Percentiles rank a stretch among this genome's conserved stretches.
phyloP scores from a whole-genome alignment of 352 stramenopile genomes.

The Pythium brassicae region DNA sequence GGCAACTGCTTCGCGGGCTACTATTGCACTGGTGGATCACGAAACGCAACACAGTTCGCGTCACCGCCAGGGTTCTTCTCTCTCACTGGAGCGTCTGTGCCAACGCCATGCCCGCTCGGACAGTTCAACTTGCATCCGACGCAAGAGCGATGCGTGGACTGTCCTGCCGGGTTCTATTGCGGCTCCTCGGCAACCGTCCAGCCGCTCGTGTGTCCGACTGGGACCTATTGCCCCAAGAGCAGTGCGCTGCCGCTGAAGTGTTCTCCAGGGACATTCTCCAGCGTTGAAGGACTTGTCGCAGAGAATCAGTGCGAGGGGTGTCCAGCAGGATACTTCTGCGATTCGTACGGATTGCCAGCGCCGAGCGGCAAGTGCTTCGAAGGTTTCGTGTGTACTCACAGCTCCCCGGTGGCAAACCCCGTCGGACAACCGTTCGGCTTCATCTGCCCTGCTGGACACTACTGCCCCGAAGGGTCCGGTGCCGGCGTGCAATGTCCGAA shows the following conservation, averaged over 20 bases:
- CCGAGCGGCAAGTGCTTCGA: slow-evolving; percentile 58
- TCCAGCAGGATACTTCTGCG: slow-evolving; percentile 82
- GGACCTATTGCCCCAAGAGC: slow-evolving; percentile 61
- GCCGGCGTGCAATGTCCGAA: slow-evolving; percentile 49
- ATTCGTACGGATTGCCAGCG: slow-evolving; percentile 61
- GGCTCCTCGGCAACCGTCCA: slow-evolving; percentile 41
- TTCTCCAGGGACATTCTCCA: slow-evolving; percentile 48
- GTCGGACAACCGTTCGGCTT: slow-evolving; percentile 40
- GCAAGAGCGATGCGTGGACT: slow-evolving; percentile 56
- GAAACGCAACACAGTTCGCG: slow-evolving; percentile 46
- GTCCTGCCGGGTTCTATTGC: slow-evolving; percentile 72
- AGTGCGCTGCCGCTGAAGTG: slow-evolving; percentile 63
- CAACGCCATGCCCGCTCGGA: slow-evolving; percentile 47
- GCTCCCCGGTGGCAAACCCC: slow-evolving; percentile 56
- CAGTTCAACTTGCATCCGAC: slow-evolving; percentile 56
- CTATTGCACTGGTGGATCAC: slow-evolving; percentile 65
- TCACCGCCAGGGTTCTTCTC: slow-evolving; percentile 53
- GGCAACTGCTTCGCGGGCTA: slow-evolving; percentile 74
- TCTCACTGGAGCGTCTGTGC: slow-evolving; percentile 31
- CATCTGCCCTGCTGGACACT: slow-evolving; percentile 63
- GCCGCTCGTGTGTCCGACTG: slow-evolving; percentile 46
- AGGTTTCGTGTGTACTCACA: slow-evolving; percentile 56
- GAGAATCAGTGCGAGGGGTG: slow-evolving; percentile 78
- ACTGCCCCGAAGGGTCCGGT: slow-evolving; percentile 63
- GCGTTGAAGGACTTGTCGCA: slow-evolving; percentile 52